Percentiles rank a stretch among this genome's conserved stretches.
These are phyloP conservation scores for Jamesozyma jinghongensis DNA, from an alignment of 805 yeast genomes.

Conservation along the genomic window DNA sequence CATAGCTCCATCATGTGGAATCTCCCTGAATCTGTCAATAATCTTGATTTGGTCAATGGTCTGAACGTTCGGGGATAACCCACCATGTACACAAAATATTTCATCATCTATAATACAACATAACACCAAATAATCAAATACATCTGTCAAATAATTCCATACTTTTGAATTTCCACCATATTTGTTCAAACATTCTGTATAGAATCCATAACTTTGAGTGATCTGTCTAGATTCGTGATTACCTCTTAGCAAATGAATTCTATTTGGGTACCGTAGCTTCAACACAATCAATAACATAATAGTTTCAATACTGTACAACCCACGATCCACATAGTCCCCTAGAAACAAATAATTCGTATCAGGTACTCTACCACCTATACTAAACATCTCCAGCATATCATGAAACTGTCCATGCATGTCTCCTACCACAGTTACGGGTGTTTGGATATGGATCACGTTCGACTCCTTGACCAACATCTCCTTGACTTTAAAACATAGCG, in stretches of 20 bases:
- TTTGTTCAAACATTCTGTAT: constrained; percentile 85
- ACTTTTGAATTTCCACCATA: constrained; percentile 67
- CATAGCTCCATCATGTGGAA: constrained; percentile 99
- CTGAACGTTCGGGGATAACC: constrained; percentile 90
- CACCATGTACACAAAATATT: constrained; percentile 95
- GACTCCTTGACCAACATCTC: constrained; percentile 72
- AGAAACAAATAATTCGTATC: constrained; percentile 85
- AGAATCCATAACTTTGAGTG: constrained; percentile 95
- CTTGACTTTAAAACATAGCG: constrained; percentile 72
- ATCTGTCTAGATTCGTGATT: constrained; percentile 96
- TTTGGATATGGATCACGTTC: constrained; percentile 71
- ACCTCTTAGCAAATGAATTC: constrained; percentile 80
- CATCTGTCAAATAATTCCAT: constrained; percentile 85
- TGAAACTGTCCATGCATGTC: constrained; percentile 97
- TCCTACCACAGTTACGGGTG: constrained; percentile 94
- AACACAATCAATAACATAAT: constrained; percentile 73
- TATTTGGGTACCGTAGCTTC: constrained; percentile 77
- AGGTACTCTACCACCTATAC: constrained; percentile 89
- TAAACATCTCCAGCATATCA: constrained; percentile 84
- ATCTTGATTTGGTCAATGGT: constrained; percentile 85
- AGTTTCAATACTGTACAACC: constrained; percentile 88
- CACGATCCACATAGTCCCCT: constrained; percentile 96
- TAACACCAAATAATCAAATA: constrained; percentile 83
- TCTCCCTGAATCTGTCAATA: constrained; percentile 85
- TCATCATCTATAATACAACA: constrained; percentile 85